Evolutionary conservation across 768 basidiomycete species (phyloP).

Genomic region (Pleurotus platypus): DNA sequence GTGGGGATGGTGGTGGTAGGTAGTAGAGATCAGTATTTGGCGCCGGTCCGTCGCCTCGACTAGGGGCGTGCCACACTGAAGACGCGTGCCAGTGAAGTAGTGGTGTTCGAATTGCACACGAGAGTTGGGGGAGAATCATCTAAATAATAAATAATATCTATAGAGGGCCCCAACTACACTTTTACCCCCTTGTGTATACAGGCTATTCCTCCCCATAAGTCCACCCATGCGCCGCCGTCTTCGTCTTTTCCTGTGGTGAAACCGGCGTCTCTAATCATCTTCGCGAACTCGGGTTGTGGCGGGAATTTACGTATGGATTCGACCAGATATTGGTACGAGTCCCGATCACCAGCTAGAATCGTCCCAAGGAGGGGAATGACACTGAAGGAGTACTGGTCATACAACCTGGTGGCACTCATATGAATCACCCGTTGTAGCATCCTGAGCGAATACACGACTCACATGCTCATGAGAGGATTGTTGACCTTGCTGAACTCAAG

Average conservation of each 20-base stretch:
- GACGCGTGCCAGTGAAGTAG: not conserved
- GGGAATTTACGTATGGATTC: slow-evolving; percentile 97
- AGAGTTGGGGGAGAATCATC: too few relatives aligned
- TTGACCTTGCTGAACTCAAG: slow-evolving; percentile 94
- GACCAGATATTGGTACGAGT: slow-evolving; percentile 95
- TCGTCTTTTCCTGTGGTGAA: slow-evolving; percentile 70
- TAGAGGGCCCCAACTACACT: slow-evolving; percentile 31
- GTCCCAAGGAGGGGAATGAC: slow-evolving; percentile 95
- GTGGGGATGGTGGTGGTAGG: slow-evolving; percentile 27
- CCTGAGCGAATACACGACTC: slow-evolving; percentile 27
- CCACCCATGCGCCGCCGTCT: slow-evolving; percentile 82
- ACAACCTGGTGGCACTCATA: slow-evolving; percentile 50
- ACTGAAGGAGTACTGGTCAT: slow-evolving; percentile 94
- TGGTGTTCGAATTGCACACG: too few relatives aligned
- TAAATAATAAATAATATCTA: too few relatives aligned
- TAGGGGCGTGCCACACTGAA: not conserved
- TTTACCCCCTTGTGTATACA: slow-evolving; percentile 85
- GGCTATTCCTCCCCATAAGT: slow-evolving; percentile 87
- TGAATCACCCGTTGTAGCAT: not conserved
- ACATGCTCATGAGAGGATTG: slow-evolving; percentile 86
- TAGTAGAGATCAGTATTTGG: slow-evolving; percentile 10
- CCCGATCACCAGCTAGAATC: slow-evolving; percentile 90
- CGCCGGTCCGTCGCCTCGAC: not conserved
- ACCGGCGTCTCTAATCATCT: slow-evolving; percentile 85
- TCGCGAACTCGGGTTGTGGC: slow-evolving; percentile 79